A percentile compares a stretch with the other conserved stretches of the same genome.
These are phyloP conservation scores for Lentinula aciculospora DNA, from an alignment of 768 basidiomycete genomes.

Conservation along the genomic window DNA sequence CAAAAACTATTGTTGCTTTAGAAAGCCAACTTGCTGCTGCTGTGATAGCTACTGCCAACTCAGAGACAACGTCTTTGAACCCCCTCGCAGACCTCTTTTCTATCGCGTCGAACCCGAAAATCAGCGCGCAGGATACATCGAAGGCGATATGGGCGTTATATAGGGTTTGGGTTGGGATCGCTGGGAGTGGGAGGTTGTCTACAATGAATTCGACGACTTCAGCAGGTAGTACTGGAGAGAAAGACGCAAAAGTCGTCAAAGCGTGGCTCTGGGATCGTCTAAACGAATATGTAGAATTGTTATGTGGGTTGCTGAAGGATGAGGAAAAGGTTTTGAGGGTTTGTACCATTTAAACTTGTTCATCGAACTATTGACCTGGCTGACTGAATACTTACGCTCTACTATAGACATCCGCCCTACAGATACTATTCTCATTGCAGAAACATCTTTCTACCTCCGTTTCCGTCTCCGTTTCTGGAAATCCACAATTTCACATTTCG, in stretches of 20 bases:
- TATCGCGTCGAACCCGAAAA: conserved; percentile 37
- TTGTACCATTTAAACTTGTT: conserved; percentile 4
- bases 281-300: conserved; percentile 60
- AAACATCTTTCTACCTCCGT: conserved; percentile 62
- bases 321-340: conserved; percentile 74
- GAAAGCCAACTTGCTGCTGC: conserved; percentile 55
- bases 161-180: conserved; percentile 63
- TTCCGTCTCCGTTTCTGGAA: conserved; percentile 36
- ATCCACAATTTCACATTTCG: conserved; percentile 62
- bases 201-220: conserved; percentile 22
- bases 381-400: no score
- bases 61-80: conserved; percentile 64
- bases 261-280: conserved; percentile 79
- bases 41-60: conserved; percentile 17
- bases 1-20: conserved; percentile 18
- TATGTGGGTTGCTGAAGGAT: conserved; percentile 69
- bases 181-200: conserved; percentile 56
- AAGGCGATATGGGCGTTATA: conserved; percentile 83
- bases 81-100: conserved; percentile 68
- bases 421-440: conserved; percentile 72
- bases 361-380: background rate
- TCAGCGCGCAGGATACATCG: conserved; percentile 40
- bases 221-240: conserved; percentile 21
- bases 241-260: conserved; percentile 52
- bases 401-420: conserved; percentile 58